Percentiles rank a stretch among this genome's conserved stretches.
These are phyloP conservation scores for Fusarium liriodendri DNA, from an alignment of 2,329 filamentous ascomycete species.

Conservation along the genomic window DNA sequence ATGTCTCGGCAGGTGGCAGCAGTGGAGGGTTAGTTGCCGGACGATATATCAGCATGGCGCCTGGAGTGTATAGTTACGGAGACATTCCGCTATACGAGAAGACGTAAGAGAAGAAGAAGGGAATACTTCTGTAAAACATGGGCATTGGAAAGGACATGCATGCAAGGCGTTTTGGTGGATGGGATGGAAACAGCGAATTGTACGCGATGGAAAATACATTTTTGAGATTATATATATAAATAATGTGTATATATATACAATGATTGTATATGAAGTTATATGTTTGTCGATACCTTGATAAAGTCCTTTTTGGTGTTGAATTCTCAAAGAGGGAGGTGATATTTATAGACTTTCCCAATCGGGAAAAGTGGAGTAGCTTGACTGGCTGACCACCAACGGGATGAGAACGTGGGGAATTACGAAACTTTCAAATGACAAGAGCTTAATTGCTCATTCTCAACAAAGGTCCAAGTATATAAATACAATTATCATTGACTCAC, in stretches of 20 bases:
- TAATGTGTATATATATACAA: neutral
- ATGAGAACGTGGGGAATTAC: neutral
- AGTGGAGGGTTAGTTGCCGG: constrained; percentile 20
- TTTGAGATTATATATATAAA: too few relatives aligned
- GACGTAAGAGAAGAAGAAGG: constrained; percentile 2
- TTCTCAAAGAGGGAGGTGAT: neutral
- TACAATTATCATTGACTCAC: neutral
- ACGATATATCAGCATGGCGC: constrained; percentile 42
- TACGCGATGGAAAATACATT: neutral
- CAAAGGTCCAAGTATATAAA: neutral
- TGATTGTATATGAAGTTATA: neutral
- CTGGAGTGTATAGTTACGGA: constrained; percentile 42
- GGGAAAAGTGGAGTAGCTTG: constrained; percentile 21
- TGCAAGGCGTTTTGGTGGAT: constrained; percentile 28
- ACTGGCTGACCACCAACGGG: neutral
- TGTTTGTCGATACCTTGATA: neutral
- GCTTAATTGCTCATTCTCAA: neutral
- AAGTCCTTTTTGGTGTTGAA: neutral
- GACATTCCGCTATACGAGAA: constrained; percentile 38
- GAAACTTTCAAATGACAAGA: constrained; percentile 5
- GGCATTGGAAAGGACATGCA: neutral
- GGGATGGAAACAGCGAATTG: constrained; percentile 12
- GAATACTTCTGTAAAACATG: neutral
- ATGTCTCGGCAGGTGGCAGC: constrained; percentile 14
- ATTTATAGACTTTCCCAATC: constrained; percentile 4